These are phyloP conservation scores for Penicillium silybi DNA, from an alignment of 495 filamentous ascomycete genomes.

Conservation along the genomic window DNA sequence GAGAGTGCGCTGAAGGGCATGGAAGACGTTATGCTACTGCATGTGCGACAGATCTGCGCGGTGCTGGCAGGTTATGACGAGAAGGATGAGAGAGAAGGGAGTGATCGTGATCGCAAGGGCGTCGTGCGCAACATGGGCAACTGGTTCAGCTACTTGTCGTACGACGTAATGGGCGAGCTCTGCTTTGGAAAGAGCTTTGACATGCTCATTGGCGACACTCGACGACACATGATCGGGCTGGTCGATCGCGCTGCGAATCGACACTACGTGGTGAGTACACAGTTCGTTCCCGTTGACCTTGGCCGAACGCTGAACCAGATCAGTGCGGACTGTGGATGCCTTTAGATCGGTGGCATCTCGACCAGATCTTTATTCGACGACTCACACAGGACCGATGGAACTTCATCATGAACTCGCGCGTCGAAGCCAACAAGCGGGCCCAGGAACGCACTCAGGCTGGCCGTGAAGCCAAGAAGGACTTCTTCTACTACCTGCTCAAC, in stretches of 20 bases:
- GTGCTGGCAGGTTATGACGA: conserved; percentile 21
- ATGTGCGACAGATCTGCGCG: conserved; percentile 46
- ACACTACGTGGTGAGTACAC: conserved; percentile 48
- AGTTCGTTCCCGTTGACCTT: background rate
- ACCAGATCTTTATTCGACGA: conserved; percentile 55
- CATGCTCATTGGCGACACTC: conserved; percentile 49
- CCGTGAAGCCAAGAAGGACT: conserved; percentile 60
- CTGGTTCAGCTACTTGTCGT: conserved; percentile 52
- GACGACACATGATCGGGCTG: conserved; percentile 42
- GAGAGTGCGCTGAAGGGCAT: conserved; percentile 48
- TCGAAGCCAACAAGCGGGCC: conserved; percentile 54
- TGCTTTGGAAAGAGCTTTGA: conserved; percentile 53
- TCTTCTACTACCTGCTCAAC: conserved; percentile 57
- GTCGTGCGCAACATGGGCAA: conserved; percentile 45
- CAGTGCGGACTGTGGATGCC: conserved; percentile 60
- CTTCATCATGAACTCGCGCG: conserved; percentile 57
- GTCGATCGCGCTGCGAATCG: conserved; percentile 50
- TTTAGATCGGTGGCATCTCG: conserved; percentile 49
- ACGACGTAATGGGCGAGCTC: conserved; percentile 50
- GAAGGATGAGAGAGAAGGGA: conserved; percentile 6
- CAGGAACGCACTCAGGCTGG: conserved; percentile 42
- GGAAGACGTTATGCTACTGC: conserved; percentile 48
- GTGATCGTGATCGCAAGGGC: conserved; percentile 16
- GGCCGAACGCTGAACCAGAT: background rate
- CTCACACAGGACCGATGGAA: conserved; percentile 55